Base-by-base conservation (phyloP, 805 yeast species). In the Pichia cephalocereana region DNA sequence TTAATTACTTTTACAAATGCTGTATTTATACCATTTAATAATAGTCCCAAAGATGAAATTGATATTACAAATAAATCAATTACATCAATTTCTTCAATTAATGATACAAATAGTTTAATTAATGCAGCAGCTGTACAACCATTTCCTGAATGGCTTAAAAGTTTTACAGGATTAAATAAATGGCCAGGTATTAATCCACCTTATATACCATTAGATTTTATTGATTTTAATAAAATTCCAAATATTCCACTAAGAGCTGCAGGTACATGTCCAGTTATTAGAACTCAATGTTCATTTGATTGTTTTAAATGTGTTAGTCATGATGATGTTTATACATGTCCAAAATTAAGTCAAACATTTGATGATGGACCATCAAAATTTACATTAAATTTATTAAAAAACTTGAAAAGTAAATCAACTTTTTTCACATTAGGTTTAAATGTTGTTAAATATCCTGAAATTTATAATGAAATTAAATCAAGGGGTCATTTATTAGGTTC, bases 161-260 rank as follows among this genome's bases (percentile, higher is more conserved):
- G 77, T 14, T 74, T 86, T 54, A 87, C 96, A 1, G 90, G 91
- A 0, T 59, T 88, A 45, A 65, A 55, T 0, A 72, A 73, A 46
- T 90, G 98, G 98, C 98, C 98, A 0, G 90, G 83, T 0, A 61
- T 77, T 41, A 80, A 81, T 46, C 96, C 97, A 4, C 96, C 97
- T 0, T 90, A 86, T 62, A 82, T 90, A 38, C 89, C 95, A 2
- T 65, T 86, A 52, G 85, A 80, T 55, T 83, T 82, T 55, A 78
- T 87, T 51, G 76, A 85, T 57, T 66, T 86, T 42, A 52, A 57
- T 7, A 58, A 60, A 28, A 69, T 86, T 26, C 86, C 87, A 4
- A 57, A 64, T 8, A 65, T 69, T 49, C 69, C 74, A 23, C 61
- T 64, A 1, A 80, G 84, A 56, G 54, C 61, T 9, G 79, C 76